phyloP scores from a whole-genome alignment of 163 green algal genomes.

The Chlamydomonas reinhardtii region DNA sequence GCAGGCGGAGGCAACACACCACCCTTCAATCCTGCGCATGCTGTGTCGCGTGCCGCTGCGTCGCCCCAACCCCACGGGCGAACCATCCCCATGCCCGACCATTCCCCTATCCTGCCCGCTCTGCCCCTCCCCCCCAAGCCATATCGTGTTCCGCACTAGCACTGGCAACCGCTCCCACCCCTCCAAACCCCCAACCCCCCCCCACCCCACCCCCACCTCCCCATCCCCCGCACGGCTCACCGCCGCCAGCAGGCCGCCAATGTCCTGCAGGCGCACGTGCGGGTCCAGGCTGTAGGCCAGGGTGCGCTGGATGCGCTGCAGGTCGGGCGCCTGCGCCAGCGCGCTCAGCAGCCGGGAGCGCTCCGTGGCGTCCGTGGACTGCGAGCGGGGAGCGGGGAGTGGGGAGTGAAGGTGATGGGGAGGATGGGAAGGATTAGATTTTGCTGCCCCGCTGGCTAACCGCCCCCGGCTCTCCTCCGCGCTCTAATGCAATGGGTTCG shows the following conservation, averaged over 20 bases:
- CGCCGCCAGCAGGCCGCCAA: not conserved
- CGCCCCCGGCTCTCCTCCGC: no score
- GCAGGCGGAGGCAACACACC: not conserved
- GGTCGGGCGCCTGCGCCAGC: not conserved
- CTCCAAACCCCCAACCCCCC: no score
- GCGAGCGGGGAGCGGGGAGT: not conserved
- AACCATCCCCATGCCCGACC: no score
- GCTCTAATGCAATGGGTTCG: no score
- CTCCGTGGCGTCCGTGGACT: not conserved
- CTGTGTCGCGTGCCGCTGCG: no score
- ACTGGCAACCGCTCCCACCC: not conserved
- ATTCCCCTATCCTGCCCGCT: no score
- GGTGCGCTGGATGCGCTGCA: not conserved
- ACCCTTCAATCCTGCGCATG: no score
- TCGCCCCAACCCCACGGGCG: no score
- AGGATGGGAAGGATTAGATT: not conserved
- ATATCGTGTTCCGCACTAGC: no score
- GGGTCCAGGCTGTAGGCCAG: not conserved
- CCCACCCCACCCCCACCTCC: not conserved
- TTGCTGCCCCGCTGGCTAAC: no score
- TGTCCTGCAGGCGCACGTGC: slow-evolving; percentile 14
- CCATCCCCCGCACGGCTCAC: not conserved
- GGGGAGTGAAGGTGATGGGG: no score
- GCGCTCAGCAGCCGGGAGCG: not conserved
- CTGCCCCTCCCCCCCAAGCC: no score